phyloP scores from a whole-genome alignment of 768 basidiomycete genomes.

The Symmetrospora coprosmae region DNA sequence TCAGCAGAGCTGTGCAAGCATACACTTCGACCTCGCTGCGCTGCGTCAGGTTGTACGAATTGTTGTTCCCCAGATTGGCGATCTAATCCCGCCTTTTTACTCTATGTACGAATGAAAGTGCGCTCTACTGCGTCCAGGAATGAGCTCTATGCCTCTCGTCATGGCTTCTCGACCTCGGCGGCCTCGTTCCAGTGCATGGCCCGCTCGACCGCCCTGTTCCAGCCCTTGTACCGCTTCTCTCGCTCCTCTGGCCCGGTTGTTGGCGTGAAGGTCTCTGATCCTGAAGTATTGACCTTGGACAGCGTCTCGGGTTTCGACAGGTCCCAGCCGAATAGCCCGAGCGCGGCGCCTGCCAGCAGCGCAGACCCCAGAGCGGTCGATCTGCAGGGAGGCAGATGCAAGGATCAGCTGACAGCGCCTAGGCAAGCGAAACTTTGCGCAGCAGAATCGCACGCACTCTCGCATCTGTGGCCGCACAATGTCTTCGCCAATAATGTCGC shows the following conservation, averaged over 20 bases:
- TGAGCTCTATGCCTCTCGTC: too few relatives aligned
- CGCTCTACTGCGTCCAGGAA: too few relatives aligned
- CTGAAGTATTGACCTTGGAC: slow-evolving; percentile 69
- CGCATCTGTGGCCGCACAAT: slow-evolving; percentile 91
- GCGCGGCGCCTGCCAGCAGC: slow-evolving; percentile 75
- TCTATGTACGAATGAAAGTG: too few relatives aligned
- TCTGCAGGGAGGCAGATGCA: slow-evolving; percentile 39
- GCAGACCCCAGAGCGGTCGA: slow-evolving; percentile 93
- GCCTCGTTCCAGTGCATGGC: slow-evolving; percentile 57
- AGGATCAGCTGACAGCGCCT: neutral
- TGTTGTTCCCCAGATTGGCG: too few relatives aligned
- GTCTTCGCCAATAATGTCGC: slow-evolving; percentile 78
- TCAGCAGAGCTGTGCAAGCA: too few relatives aligned
- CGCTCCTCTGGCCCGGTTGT: slow-evolving; percentile 45
- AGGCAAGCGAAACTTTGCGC: neutral
- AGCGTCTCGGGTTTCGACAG: slow-evolving; percentile 68
- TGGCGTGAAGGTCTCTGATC: slow-evolving; percentile 57
- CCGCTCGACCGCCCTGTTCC: slow-evolving; percentile 78
- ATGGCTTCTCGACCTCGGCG: neutral
- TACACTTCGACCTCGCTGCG: too few relatives aligned
- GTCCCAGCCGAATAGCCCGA: slow-evolving; percentile 84
- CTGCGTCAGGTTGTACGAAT: too few relatives aligned
- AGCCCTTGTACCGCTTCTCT: slow-evolving; percentile 56
- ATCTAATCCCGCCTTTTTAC: too few relatives aligned
- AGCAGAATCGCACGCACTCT: slow-evolving; percentile 49